These are phyloP conservation scores for Populus simonii DNA, from an alignment of 345 rosid species.

Conservation along the genomic window DNA sequence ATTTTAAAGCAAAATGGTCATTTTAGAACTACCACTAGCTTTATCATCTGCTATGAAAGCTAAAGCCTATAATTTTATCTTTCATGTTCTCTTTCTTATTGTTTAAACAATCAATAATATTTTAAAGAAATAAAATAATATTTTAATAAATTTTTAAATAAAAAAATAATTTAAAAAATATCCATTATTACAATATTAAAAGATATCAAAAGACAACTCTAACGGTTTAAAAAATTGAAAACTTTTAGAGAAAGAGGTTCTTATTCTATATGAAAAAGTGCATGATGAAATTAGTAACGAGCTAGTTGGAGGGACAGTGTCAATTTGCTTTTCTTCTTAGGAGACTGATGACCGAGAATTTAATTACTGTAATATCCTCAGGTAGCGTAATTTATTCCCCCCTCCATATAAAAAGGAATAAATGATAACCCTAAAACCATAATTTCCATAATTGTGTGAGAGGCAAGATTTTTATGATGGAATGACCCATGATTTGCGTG, in stretches of 20 bases:
- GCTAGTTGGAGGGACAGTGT: constrained; percentile 5
- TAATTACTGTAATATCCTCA: constrained; percentile 14
- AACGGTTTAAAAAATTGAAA: background rate
- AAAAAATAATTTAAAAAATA: no score
- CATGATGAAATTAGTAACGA: constrained; percentile 19
- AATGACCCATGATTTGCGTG: no score
- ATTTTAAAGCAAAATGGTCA: constrained; percentile 26
- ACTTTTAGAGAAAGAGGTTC: constrained; percentile 9
- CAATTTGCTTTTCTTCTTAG: constrained; percentile 4
- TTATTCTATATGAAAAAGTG: background rate
- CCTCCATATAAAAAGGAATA: no score
- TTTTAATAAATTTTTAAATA: no score
- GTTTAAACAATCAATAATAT: background rate
- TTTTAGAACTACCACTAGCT: constrained; percentile 22
- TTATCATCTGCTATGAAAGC: constrained; percentile 27
- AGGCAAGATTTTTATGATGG: no score
- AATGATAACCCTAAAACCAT: no score
- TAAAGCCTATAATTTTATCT: background rate
- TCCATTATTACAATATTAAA: no score
- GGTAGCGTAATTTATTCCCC: no score
- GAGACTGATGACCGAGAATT: background rate
- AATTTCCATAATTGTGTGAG: no score
- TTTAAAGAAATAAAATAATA: background rate
- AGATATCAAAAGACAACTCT: background rate
- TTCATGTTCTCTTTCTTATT: no score